A percentile compares a stretch with the other conserved stretches of the same genome.
phyloP scores from a whole-genome alignment of 169 alveolate species.

The Toxoplasma gondii region DNA sequence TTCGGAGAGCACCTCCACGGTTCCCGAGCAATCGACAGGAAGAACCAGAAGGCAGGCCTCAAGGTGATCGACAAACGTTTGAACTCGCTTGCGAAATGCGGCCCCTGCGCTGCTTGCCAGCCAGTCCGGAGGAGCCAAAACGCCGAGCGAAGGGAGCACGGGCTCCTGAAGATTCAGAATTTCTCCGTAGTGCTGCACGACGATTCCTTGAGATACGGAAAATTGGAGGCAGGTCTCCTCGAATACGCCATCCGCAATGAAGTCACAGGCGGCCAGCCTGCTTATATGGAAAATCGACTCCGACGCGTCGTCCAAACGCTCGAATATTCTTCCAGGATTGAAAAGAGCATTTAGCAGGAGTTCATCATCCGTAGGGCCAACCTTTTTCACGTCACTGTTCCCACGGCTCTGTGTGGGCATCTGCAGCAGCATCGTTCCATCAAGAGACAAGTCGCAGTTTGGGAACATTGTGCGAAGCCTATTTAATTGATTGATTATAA shows the following conservation, averaged over 20 bases:
- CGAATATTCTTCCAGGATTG: not conserved
- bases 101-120: not conserved
- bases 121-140: not conserved
- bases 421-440: not conserved
- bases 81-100: not conserved
- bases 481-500: too few relatives aligned
- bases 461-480: not conserved
- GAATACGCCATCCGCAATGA: not conserved
- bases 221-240: not conserved
- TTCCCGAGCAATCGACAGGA: not conserved
- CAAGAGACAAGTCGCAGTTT: not conserved
- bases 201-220: not conserved
- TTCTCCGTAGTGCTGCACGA: not conserved
- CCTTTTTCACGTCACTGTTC: too few relatives aligned
- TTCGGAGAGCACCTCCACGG: not conserved
- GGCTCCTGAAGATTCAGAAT: not conserved
- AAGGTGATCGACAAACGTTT: not conserved
- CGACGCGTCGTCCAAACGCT: not conserved
- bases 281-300: not conserved
- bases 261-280: not conserved
- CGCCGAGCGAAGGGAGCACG: not conserved
- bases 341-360: not conserved
- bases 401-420: not conserved
- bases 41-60: not conserved
- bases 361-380: not conserved